phyloP scores from a whole-genome alignment of 257 asterid genomes.

The Anisodus tanguticus region DNA sequence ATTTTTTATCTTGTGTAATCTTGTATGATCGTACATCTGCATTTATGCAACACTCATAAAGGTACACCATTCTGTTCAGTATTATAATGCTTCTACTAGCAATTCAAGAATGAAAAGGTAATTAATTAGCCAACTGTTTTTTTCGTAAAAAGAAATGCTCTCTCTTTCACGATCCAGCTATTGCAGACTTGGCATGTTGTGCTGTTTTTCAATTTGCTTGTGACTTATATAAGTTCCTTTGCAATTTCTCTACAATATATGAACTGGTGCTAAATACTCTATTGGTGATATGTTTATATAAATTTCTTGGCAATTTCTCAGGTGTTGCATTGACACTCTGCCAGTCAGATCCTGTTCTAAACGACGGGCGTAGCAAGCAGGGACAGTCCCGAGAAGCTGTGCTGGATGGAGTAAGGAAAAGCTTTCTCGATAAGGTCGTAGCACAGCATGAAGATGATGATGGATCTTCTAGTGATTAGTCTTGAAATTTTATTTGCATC shows the following conservation, averaged over 20 bases:
- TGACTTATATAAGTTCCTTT: neutral
- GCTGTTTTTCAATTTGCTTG: neutral
- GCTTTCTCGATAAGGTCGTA: slow-evolving; percentile 81
- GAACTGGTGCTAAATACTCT: neutral
- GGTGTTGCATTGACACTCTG: slow-evolving; percentile 91
- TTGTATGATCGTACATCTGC: neutral
- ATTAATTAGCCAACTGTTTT: neutral
- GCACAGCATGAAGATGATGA: slow-evolving; percentile 77
- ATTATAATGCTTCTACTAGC: neutral
- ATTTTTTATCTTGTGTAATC: neutral
- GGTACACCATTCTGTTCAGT: neutral
- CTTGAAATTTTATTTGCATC: slow-evolving; percentile 13
- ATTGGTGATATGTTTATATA: neutral
- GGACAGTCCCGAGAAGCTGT: slow-evolving; percentile 79
- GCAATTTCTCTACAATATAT: neutral
- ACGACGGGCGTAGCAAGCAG: slow-evolving; percentile 70
- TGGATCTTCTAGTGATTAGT: slow-evolving; percentile 80
- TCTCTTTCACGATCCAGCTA: neutral
- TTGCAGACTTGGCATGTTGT: neutral
- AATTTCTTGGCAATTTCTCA: slow-evolving; percentile 30
- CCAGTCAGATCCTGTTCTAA: slow-evolving; percentile 82
- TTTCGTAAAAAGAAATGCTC: neutral
- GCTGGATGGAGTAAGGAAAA: slow-evolving; percentile 78
- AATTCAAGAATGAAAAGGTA: neutral
- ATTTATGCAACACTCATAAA: neutral